Evolutionary conservation across 2,329 filamentous ascomycete genomes (phyloP), one percentile per base, ranked within the genome.

Genomic region (Didymella sp.): DNA sequence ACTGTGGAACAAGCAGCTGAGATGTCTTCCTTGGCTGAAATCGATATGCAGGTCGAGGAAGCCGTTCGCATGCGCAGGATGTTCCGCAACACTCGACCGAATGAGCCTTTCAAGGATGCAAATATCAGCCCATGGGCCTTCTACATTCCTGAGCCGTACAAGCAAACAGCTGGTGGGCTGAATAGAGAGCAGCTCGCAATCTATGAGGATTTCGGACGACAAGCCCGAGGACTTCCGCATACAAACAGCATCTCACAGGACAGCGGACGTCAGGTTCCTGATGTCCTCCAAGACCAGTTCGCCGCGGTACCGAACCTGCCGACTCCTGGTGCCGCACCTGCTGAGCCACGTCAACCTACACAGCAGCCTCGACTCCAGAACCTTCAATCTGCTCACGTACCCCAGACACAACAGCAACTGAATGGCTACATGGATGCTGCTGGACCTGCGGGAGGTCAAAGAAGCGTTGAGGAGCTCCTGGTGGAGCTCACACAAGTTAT

Each of bases 1-100:
- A 91, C 97, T 61, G 96, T 99, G 42, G 95, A 99, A 77, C 92
- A 95, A 76, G 93, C 95, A 49, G 96, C 95, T 3, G 94, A 98
- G 74, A 91, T 96, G 70, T 90, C 94, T 59, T 95, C 95, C 9
- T 82, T 97, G 35, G 90, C 91, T 2, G 95, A 99, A 75, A 98
- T 99, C 57, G 94, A 99, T 74, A 90, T 96, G 60, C 90, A 96
- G 77, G 90, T 99, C 45, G 90, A 95, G 73, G 80, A 84, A 21
- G 91, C 96, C 61, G 78, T 97, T 25, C 89, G 94, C 54, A 83
- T 86, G 24, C 89, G 95, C 46, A 87, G 91, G 44, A 86, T 87
- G 38, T 92, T 96, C 75, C 87, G 89, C 58, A 79, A 87, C 42
- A 85, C 89, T 60, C 85, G 91, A 50, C 89, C 91, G 2, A 91